phyloP scores from a whole-genome alignment of 306 rosid genomes.

The Quercus agrifolia region DNA sequence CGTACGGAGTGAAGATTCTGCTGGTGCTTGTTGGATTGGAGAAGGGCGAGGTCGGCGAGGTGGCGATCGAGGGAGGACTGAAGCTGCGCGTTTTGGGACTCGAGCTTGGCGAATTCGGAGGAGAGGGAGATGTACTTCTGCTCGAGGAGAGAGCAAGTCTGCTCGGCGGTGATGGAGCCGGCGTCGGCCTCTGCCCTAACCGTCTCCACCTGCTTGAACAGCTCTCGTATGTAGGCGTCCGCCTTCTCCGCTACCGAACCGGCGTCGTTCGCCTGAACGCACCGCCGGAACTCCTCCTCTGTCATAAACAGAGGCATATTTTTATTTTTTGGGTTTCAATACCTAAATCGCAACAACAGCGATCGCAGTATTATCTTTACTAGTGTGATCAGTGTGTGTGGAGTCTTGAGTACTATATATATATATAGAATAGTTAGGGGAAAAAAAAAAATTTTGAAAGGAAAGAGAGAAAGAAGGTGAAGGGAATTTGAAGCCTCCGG shows the following conservation, averaged over 20 bases:
- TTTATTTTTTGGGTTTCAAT: no score
- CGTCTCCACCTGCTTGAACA: constrained; percentile 73
- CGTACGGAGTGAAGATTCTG: constrained; percentile 55
- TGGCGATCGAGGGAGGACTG: constrained; percentile 60
- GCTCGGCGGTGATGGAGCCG: constrained; percentile 84
- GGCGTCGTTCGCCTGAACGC: constrained; percentile 53
- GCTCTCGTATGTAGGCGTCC: constrained; percentile 71
- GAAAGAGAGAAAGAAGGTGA: no score
- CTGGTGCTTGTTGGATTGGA: constrained; percentile 61
- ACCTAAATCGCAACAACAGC: no score
- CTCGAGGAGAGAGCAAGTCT: constrained; percentile 88
- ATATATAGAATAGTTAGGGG: no score
- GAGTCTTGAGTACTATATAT: no score
- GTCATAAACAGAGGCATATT: constrained; percentile 64
- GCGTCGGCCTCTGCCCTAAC: constrained; percentile 78
- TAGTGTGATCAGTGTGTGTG: no score
- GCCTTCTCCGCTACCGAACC: constrained; percentile 65
- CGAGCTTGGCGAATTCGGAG: constrained; percentile 76
- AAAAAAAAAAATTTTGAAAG: no score
- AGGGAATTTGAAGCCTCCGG: no score
- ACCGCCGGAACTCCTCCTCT: constrained; percentile 76
- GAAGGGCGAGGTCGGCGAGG: constrained; percentile 50
- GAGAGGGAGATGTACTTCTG: constrained; percentile 80
- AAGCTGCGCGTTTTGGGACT: constrained; percentile 53
- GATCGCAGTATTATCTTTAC: no score